Base-by-base conservation (phyloP, 495 filamentous ascomycete genomes). In the Aspergillus nanangensis region DNA sequence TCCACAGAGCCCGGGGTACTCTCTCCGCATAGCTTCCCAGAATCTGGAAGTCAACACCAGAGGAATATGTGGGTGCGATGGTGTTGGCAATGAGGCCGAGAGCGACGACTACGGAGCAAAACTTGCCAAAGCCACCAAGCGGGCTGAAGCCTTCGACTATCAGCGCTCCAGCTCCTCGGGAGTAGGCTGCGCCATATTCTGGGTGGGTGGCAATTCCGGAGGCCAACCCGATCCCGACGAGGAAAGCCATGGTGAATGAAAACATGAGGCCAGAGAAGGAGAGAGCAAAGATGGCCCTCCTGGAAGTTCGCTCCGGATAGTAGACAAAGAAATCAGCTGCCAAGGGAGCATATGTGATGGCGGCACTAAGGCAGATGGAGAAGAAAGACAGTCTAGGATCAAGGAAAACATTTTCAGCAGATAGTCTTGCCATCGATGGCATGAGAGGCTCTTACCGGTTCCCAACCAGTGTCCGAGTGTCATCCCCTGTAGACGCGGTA, bases 81-180 rank as follows among this genome's bases (percentile, higher is more conserved):
- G 78, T 76, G 58, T 91, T 91, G 23, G 84, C 78, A 38, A 89
- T 81, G 8, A 88, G 67, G 1, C 86, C 83, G 1, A 91, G 66
- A 0, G 84, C 82, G 7, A 85, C 68, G n/a, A 91, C 58, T 1
- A 88, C 83, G 15, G 77, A 75, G 59, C 82, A 85, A 70, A 89
- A 85, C 51, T 82, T 82, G 33, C 86, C 86, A 50, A 91, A 91
- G 0, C 65, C 67, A 31, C 78, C 76, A 0, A 89, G 70, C 0
- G 80, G 75, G 2, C 62, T 66, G 56, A 77, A 86, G 15, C 75
- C 85, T 54, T 81, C 77, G 7, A 86, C 81, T 11, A 90, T 78
- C 1, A 91, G 74, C 11, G 73, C 74, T 39, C 74, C 72, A 54
- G 57, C 70, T 31, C 68, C 68, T 17, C 20, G 44, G 15, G 53